Evolutionary conservation across 352 stramenopile genomes (phyloP), one percentile per base, ranked within the genome.

Genomic region (Pythium monospermum): DNA sequence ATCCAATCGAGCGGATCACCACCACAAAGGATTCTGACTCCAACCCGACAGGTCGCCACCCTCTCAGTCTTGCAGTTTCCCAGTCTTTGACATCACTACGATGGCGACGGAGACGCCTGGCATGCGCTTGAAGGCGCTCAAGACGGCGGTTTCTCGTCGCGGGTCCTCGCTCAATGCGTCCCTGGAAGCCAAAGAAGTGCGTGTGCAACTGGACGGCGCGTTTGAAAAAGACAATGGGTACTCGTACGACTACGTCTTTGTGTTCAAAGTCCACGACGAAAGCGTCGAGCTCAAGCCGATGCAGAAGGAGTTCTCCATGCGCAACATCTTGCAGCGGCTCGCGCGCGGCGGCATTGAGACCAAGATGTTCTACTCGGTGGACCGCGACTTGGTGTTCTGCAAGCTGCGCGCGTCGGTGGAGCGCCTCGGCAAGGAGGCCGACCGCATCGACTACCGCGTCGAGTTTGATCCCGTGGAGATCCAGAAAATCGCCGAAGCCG

Each of bases 191-290:
- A 78, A 83, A 41, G 73, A 85, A 46, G 69, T 87, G 45, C 73
- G 76, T 5, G 15, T 87, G 53, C 62, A 82, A 49, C 55, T 87
- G 36, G 76, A 87, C 53, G 68, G 71, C 35, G 68, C 68, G 28
- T 90, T 90, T 27, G 62, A 83, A 59, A 55, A 50, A 19, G 64
- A 79, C 32, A 83, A 90, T 52, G 76, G 79, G 40, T 87, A 83
- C 70, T 85, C 77, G 59, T 90, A 80, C 65, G 79, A 90, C 74
- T 90, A 87, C 41, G 76, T 76, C 46, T 60, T 90, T 44, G 79
- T 90, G 30, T 90, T 90, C 74, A 81, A 90, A 48, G 76, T 90
- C 27, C 76, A 90, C 64, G 76, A 86, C 46, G 79, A 90, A 56
- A 70, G 53, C 39, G 66, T 66, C 6, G 59, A 77, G 50, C 66